Evolutionary conservation across 1,139 yeast genomes (phyloP), one percentile per base, ranked within the genome.

Genomic region (Entelexis sorbosivorans): DNA sequence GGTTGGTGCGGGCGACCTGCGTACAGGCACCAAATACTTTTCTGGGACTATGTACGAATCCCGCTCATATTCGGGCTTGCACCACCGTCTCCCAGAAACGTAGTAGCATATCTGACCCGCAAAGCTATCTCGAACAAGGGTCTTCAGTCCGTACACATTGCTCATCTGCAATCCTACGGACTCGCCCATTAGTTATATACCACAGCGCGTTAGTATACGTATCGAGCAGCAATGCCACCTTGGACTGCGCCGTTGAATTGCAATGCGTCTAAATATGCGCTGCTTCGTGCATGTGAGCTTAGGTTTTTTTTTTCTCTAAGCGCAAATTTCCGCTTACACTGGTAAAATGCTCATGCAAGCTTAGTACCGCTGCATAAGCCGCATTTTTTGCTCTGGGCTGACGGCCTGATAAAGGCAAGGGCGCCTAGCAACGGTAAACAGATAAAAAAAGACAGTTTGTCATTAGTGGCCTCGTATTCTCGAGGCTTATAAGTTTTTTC

Each of bases 71-170:
- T 38, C 42, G 5, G 42, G 42, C 20, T 38, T 38, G 32, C 31
- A 24, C 42, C 42, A 38, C 3, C 14, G 17, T 10, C 42, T n/a
- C 11, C 42, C 42, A 3, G 42, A 38, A 9, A 26, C 13, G 16
- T 26, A 24, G n/a, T 38, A 38, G 14, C 31, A 24, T 5, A 38
- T 14, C 32, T 38, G 42, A 4, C 42, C 42, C 14, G 42, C 42
- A n/a, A 38, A 24, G 14, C 42, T 38, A n/a, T 38, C 42, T 4
- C 46, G 46, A 4, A 42, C 16, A 42, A 42, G 35, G 20, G 46
- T 29, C 29, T 42, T 42, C 20, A 38, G 16, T 14, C 31, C 42
- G 10, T 22, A 16, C 20, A 7, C 31, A 38, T 14, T 38, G 42
- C 42, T 38, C 42, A 38, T 38, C 7, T n/a, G 31, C 26, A 3